phyloP scores from a whole-genome alignment of 495 filamentous ascomycete species.

The Massariosphaeria phaeospora region DNA sequence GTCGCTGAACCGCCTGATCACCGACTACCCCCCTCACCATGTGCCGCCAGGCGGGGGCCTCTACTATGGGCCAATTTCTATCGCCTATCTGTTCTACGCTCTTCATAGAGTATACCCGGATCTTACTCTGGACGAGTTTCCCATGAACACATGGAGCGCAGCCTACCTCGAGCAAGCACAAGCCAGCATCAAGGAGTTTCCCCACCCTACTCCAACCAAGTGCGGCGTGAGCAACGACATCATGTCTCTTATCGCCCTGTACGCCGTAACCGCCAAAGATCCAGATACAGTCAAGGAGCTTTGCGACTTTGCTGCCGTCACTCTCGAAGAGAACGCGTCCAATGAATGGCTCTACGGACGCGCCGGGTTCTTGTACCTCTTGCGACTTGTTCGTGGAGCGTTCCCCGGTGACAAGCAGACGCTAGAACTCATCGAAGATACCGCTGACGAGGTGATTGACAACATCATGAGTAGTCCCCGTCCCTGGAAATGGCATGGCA shows the following conservation, averaged over 20 bases:
- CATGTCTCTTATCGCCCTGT: slow-evolving; percentile 50
- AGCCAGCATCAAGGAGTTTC: slow-evolving; percentile 45
- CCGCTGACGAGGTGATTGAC: slow-evolving; percentile 44
- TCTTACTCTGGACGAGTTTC: slow-evolving; percentile 44
- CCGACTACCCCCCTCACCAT: slow-evolving; percentile 37
- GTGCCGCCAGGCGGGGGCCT: slow-evolving; percentile 47
- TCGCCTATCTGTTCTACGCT: slow-evolving; percentile 55
- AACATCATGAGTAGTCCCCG: slow-evolving; percentile 41
- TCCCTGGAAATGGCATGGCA: slow-evolving; percentile 57
- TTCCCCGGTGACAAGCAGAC: slow-evolving; percentile 39
- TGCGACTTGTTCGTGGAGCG: slow-evolving; percentile 45
- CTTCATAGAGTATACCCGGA: slow-evolving; percentile 48
- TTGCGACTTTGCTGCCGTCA: slow-evolving; percentile 40
- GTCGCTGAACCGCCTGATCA: slow-evolving; percentile 42
- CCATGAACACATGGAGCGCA: slow-evolving; percentile 45
- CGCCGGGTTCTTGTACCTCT: slow-evolving; percentile 57
- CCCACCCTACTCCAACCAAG: slow-evolving; percentile 38
- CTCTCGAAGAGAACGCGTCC: slow-evolving; percentile 36
- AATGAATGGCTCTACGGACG: slow-evolving; percentile 59
- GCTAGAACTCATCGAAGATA: slow-evolving; percentile 39
- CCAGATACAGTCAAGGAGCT: slow-evolving; percentile 43
- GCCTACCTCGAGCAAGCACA: slow-evolving; percentile 43
- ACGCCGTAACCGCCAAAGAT: slow-evolving; percentile 47
- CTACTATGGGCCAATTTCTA: slow-evolving; percentile 55
- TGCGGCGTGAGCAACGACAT: slow-evolving; percentile 57